phyloP scores from a whole-genome alignment of 257 asterid genomes.

The Anisodus acutangulus region DNA sequence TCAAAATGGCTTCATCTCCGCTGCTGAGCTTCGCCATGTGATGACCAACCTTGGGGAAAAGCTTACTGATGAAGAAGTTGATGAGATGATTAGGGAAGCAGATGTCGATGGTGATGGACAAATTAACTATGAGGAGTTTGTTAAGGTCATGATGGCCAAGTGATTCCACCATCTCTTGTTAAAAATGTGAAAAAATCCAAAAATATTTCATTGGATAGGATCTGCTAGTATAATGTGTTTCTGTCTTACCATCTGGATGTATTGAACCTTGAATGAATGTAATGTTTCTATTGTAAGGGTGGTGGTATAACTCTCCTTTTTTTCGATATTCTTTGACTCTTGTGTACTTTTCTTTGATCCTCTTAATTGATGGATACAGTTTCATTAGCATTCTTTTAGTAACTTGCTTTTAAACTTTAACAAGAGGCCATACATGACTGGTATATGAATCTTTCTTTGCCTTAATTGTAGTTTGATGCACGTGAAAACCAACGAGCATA shows the following conservation, averaged over 20 bases:
- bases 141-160: slow-evolving; percentile 72
- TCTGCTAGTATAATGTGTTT: slow-evolving; percentile 20
- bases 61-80: slow-evolving; percentile 76
- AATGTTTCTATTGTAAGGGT: slow-evolving; percentile 38
- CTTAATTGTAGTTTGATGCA: too few relatives aligned
- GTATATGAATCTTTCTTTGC: too few relatives aligned
- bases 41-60: slow-evolving; percentile 75
- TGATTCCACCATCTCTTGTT: slow-evolving; percentile 35
- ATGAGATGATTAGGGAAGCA: slow-evolving; percentile 78
- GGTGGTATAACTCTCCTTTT: slow-evolving; percentile 26
- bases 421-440: too few relatives aligned
- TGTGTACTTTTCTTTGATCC: not conserved
- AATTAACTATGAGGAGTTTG: slow-evolving; percentile 68
- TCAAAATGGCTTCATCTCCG: slow-evolving; percentile 72
- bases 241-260: slow-evolving; percentile 17
- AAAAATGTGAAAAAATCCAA: not conserved
- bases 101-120: slow-evolving; percentile 72
- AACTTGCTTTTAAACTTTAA: not conserved
- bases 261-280: slow-evolving; percentile 34
- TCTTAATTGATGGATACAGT: not conserved
- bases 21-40: slow-evolving; percentile 71
- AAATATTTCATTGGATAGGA: slow-evolving; percentile 32
- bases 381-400: not conserved
- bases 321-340: not conserved
- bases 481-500: too few relatives aligned